Base-by-base conservation (phyloP, 2,329 filamentous ascomycete species). In the Tolypocladium nubicola region DNA sequence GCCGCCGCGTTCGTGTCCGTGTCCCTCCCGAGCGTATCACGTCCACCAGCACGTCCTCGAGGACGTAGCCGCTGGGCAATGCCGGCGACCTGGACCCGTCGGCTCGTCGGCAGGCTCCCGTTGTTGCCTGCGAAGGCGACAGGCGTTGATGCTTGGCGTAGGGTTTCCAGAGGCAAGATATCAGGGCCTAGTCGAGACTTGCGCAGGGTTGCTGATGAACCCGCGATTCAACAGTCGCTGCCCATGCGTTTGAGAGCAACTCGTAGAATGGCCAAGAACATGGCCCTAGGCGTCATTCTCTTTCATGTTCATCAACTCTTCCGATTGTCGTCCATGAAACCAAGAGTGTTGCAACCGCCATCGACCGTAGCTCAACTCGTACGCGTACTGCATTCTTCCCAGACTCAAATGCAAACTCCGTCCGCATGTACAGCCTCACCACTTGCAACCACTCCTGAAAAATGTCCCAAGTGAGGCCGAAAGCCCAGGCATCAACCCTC, bases 1-100 rank as follows among this genome's bases (percentile, higher is more conserved):
- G 79, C 71, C 0, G 76, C 76, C 0, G 62, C 75, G 56, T 79
- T 79, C 0, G 76, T 78, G 59, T 79, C 77, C 0, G 75, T 74
- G 57, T 79, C 76, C 19, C 62, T 63, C 1, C 77, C 76, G 38
- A 79, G 4, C 73, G 62, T 9, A 78, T 73, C 23, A 79, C 71
- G 61, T 79, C 75, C 0, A 78, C 69, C 4, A 79, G 57, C 11
- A 77, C 62, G n/a, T 78, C 74, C 55, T 76, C 73, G 0, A 78
- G 68, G 11, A 79, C 76, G 54, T 70, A 77, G 2, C 76, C 76
- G 9, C n/a, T 50, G 23, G 6, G 69, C 74, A 63, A 73, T 66
- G 11, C 58, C 62, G 14, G 53, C 43, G 0, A 73, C 54, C 3
- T 59, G 60, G 26, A 70, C 62, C 1, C 55, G 49, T 43, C 59